phyloP scores from a whole-genome alignment of 2,329 filamentous ascomycete species.

The Purpureocillium takamizusanense region DNA sequence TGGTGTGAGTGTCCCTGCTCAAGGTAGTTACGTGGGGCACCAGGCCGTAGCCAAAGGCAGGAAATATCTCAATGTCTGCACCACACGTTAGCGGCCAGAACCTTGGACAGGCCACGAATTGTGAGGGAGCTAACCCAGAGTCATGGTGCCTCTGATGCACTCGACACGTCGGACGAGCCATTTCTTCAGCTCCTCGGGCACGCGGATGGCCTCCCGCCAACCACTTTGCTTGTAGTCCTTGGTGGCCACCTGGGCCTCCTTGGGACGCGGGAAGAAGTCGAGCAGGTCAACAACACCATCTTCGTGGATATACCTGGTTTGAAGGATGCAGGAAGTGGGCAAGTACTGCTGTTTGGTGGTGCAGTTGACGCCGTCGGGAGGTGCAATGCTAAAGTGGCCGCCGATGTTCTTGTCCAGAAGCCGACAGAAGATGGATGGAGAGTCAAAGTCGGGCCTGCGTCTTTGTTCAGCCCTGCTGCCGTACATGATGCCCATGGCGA shows the following conservation, averaged over 20 bases:
- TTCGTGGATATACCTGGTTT: constrained; percentile 70
- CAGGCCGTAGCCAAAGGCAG: constrained; percentile 61
- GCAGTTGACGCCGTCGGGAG: constrained; percentile 38
- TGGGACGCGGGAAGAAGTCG: constrained; percentile 68
- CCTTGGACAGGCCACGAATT: too few species aligned
- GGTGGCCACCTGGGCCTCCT: constrained; percentile 43
- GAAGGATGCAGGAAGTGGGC: constrained; percentile 64
- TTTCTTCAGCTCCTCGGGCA: constrained; percentile 56
- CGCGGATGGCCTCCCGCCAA: constrained; percentile 42
- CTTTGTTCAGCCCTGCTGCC: background rate
- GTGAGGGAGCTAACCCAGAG: constrained; percentile 35
- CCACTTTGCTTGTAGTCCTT: constrained; percentile 38
- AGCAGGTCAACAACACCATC: constrained; percentile 64
- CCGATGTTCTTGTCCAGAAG: constrained; percentile 67
- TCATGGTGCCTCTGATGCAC: constrained; percentile 59
- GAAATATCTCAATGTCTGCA: constrained; percentile 59
- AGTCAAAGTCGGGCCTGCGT: constrained; percentile 66
- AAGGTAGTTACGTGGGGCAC: constrained; percentile 53
- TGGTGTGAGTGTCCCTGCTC: constrained; percentile 30
- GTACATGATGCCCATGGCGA: too few species aligned
- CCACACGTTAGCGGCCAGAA: background rate
- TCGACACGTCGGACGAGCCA: constrained; percentile 65
- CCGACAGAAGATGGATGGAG: constrained; percentile 65
- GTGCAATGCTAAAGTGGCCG: constrained; percentile 62
- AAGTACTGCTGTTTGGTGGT: constrained; percentile 74